Evolutionary conservation across 2,329 filamentous ascomycete species (phyloP), one percentile per base, ranked within the genome.

Genomic region (Fusarium begoniae): DNA sequence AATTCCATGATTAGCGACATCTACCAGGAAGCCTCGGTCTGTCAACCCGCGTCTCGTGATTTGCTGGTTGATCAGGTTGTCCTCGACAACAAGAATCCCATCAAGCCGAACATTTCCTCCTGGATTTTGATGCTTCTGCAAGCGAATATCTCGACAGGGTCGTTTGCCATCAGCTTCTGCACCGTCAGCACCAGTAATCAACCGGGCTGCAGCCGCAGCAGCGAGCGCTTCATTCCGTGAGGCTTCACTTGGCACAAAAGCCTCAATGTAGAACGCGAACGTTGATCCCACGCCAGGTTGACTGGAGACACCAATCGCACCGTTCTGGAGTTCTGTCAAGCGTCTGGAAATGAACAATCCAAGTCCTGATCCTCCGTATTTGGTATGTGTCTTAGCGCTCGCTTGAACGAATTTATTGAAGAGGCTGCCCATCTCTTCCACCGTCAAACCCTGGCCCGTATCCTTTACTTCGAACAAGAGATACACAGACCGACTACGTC

Each of bases 321-420:
- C 94, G 26, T 93, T 93, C 79, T 95, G 93, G 17, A 96, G 84
- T 79, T 96, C 93, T 1, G 93, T 94, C n/a, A 96, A 86, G 62
- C 93, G 90, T 30, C 93, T 88, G 43, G 91, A 93, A 73, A 96
- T 95, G 80, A 95, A 96, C 0, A 96, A 85, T 0, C 94, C 94
- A 3, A 96, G 86, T 0, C 94, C 94, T 0, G 91, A 93, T 1
- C 94, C 94, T 28, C 93, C 94, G 73, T 96, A 95, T 75, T 94
- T 90, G 22, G 94, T 90, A 73, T 94, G 93, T 1, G 93, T 95
- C 56, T 90, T 89, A 4, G 92, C 91, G 28, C 90, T 94, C 2
- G 93, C 92, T 81, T 96, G 94, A 12, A 92, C 91, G 80, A 96
- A 96, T 28, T 93, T 89, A 75, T 94, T 90, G 81, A 96, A 96